Conservation (phyloP, 1,139 yeast species). For the Magnusiomyces fungicola region DNA sequence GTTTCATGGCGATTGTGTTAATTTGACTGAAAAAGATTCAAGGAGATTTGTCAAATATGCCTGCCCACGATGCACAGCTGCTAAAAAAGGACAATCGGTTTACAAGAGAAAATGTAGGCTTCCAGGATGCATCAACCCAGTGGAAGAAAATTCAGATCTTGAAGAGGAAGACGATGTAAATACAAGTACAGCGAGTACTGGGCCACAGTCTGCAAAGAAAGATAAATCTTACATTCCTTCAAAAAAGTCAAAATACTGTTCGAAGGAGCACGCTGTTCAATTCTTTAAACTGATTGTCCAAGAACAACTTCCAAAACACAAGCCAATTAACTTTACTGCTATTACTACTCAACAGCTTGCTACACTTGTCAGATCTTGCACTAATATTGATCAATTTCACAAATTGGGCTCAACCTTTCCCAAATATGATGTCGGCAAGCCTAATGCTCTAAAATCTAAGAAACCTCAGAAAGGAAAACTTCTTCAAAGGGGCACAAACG, state of each 20-base stretch:
- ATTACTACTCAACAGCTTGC: conserved; percentile 20
- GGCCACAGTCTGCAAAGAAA: not conserved
- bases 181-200: conserved; percentile 12
- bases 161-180: conserved; percentile 20
- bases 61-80: conserved; percentile 68
- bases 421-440: not conserved
- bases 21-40: conserved; percentile 46
- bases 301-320: conserved; percentile 10
- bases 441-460: not conserved
- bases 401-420: conserved; percentile 27
- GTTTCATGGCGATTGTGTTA: conserved; percentile 82
- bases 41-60: conserved; percentile 56
- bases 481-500: no score
- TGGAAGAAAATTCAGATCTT: conserved; percentile 23
- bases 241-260: conserved; percentile 61
- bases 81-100: conserved; percentile 35
- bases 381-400: conserved; percentile 30
- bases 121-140: conserved; percentile 52
- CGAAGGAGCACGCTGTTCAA: conserved; percentile 58
- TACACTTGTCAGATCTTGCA: conserved; percentile 35
- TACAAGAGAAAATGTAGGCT: conserved; percentile 79
- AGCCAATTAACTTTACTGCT: conserved; percentile 15
- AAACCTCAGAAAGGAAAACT: not conserved
- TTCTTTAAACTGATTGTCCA: conserved; percentile 38
- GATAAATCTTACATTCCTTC: not conserved